phyloP scores from a whole-genome alignment of 495 filamentous ascomycete species.

The Penicillium soppii region DNA sequence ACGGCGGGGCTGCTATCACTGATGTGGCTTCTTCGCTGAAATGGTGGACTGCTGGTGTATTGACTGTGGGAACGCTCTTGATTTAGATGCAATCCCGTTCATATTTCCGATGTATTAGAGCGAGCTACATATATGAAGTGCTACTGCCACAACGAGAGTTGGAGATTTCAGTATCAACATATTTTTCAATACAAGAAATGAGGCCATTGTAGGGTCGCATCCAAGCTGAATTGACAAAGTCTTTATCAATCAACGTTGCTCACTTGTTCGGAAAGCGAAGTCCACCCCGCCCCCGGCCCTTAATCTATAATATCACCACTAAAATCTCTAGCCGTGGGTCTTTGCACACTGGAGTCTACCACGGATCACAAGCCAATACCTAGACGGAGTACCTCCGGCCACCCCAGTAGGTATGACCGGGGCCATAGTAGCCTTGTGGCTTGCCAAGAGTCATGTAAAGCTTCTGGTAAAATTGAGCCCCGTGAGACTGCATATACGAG shows the following conservation, averaged over 20 bases:
- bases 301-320: no score
- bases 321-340: no score
- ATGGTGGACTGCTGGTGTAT: slow-evolving; percentile 1
- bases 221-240: no score
- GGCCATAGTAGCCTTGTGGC: not conserved
- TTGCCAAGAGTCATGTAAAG: not conserved
- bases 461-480: not conserved
- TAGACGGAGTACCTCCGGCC: slow-evolving; percentile 2
- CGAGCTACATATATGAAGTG: not conserved
- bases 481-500: not conserved
- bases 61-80: not conserved
- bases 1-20: slow-evolving; percentile 1
- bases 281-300: no score
- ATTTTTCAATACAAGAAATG: no score
- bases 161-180: no score
- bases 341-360: not conserved
- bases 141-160: no score
- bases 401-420: not conserved
- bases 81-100: not conserved
- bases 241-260: no score
- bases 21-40: not conserved
- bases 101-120: slow-evolving; percentile 1
- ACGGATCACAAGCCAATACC: not conserved
- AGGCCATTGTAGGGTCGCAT: no score
- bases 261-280: no score